Base-by-base conservation (phyloP, 805 yeast genomes). In the Spathaspora sp. region DNA sequence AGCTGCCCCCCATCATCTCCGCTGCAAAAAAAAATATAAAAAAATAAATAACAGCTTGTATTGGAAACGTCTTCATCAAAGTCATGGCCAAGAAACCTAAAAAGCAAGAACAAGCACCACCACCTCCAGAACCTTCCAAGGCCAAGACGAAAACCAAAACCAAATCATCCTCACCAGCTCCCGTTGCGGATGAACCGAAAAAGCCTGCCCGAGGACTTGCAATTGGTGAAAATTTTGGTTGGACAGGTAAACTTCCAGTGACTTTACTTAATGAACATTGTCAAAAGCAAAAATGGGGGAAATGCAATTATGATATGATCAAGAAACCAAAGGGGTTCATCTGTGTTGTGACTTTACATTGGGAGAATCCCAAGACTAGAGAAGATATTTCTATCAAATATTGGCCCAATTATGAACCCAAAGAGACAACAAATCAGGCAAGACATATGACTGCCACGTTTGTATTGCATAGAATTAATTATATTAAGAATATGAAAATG, bases 181-280 rank as follows among this genome's bases (percentile, higher is more conserved):
- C 40, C 9, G 12, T 42, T 1, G 44, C 47, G 7, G 57, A 55
- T 16, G 62, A 56, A 2, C 52, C 57, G 3, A 58, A 61, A 28
- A 70, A 70, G 49, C 78, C 78, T 4, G 68, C 58, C 46, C 56
- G 77, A 52, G 79, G 79, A 3, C 56, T 69, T 29, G 75, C 66
- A 18, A 67, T 75, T 29, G 78, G 77, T 12, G 85, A 87, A 14
- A 79, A 86, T 38, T 72, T 84, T 44, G 89, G 93, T 28, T 91
- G 97, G 97, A 91, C 97, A 0, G 99, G 99, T 1, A 93, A 93
- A 60, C 73, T 93, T 14, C 98, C 99, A 0, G 90, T 88, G 2
- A 84, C 94, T 0, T 68, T 93, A 16, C 76, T 93, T 4, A 89
- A 89, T 61, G 99, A 93, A 62, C 86, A 84, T 56, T 87, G 94